Base-by-base conservation (phyloP, 192 early-diverging fungal species). In the Umbelopsis sp. region DNA sequence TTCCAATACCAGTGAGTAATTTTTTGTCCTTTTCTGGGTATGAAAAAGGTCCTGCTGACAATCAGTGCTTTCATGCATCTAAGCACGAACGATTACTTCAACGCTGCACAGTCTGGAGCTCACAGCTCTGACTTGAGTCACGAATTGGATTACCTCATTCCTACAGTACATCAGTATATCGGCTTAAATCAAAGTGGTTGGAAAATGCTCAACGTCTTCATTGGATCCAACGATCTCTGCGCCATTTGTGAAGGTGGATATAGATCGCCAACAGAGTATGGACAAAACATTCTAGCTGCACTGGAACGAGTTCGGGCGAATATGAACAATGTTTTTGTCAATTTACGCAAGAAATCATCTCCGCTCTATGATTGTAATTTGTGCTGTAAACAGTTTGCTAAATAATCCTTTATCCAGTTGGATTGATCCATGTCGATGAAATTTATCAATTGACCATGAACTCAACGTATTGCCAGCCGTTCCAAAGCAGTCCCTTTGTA, bases 191-290 rank as follows among this genome's bases (percentile, higher is more conserved):
- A 77, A 20, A 68, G 66, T 47, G 85, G 83, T 47, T 88, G 73
- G 78, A 85, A 88, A 77, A 74, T 85, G 36, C 20, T 88, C 1
- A 87, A 76, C 12, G 50, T 89, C 2, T 88, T 89, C 70, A 83
- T 89, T 38, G 86, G 86, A 36, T 84, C 76, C 8, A 89, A 89
- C 68, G 88, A 89, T 68, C 68, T 82, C 14, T 89, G 88, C 69
- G 70, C 82, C 20, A 73, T 73, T 6, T 88, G 86, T 38, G 50
- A 45, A 6, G 73, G 70, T 0, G 36, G 29, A 25, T 74, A 21
- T 24, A 68, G 47, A 4, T 41, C 66, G 67, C 74, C 67, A 49
- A 41, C 20, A 38, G 72, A 21, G 45, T 86, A 79, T 43, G 65
- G 66, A 66, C 25, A 71, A 17, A 67, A 77, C 49, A 54, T 82